phyloP scores from a whole-genome alignment of 495 filamentous ascomycete genomes.

The Xylaria telfairii region DNA sequence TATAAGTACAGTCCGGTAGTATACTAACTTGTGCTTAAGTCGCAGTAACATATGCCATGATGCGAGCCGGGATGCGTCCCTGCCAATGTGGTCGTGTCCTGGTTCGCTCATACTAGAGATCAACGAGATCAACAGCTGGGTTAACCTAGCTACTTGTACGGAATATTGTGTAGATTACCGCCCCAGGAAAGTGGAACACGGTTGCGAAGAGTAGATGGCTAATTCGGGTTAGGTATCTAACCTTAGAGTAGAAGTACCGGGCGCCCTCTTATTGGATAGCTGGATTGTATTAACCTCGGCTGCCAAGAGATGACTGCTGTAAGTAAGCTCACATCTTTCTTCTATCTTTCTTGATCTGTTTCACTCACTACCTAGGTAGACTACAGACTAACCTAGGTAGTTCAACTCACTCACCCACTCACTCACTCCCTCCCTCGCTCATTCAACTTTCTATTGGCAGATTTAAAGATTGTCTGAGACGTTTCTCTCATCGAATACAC shows the following conservation, averaged over 20 bases:
- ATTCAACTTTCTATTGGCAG: too few species aligned
- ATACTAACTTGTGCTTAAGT: too few species aligned
- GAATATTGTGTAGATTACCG: not conserved
- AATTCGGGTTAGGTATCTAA: not conserved
- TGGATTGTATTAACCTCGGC: slow-evolving; percentile 20
- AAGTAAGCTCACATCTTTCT: not conserved
- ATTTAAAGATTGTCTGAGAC: not conserved
- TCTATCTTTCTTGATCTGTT: not conserved
- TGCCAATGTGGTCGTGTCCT: not conserved
- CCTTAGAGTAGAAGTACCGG: not conserved
- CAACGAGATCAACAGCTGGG: not conserved
- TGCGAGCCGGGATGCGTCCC: not conserved
- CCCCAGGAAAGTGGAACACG: not conserved
- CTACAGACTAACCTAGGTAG: not conserved
- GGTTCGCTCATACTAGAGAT: not conserved
- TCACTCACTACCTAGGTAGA: not conserved
- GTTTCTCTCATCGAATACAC: not conserved
- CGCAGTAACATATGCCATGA: not conserved
- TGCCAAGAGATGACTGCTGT: slow-evolving; percentile 14
- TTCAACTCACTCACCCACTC: not conserved
- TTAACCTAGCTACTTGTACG: too few species aligned
- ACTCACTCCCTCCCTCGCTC: not conserved
- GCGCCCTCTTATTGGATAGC: not conserved
- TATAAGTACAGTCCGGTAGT: too few species aligned
- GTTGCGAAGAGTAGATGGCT: too few species aligned